Conservation (phyloP, 2,329 filamentous ascomycete species). For the Botrytis byssoidea region DNA sequence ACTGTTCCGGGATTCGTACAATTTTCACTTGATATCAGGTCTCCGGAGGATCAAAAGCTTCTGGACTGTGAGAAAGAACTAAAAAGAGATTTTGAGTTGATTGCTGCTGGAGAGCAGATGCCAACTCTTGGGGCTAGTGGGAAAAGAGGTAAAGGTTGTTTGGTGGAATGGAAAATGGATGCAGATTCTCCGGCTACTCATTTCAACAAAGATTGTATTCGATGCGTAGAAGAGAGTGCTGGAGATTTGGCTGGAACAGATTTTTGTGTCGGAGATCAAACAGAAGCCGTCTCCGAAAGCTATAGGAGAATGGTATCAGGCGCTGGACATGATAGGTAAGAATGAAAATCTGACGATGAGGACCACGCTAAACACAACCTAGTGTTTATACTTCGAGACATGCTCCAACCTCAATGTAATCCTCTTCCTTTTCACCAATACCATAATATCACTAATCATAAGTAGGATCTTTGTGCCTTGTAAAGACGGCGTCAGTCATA, state of each 20-base stretch:
- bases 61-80: constrained; percentile 57
- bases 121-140: constrained; percentile 46
- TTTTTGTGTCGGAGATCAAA: constrained; percentile 47
- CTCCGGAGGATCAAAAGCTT: constrained; percentile 55
- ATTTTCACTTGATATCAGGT: constrained; percentile 68
- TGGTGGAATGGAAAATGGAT: constrained; percentile 59
- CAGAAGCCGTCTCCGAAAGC: constrained; percentile 49
- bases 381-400: constrained; percentile 59
- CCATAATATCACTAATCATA: constrained; percentile 6
- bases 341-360: constrained; percentile 39
- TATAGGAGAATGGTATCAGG: constrained; percentile 57
- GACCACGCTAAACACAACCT: constrained; percentile 32
- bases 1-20: constrained; percentile 68
- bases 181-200: constrained; percentile 59
- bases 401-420: constrained; percentile 59
- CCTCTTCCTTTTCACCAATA: not conserved
- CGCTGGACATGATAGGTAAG: constrained; percentile 58
- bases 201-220: constrained; percentile 67
- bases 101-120: constrained; percentile 57
- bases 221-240: constrained; percentile 60
- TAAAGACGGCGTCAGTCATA: constrained; percentile 61
- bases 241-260: constrained; percentile 53
- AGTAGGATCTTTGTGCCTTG: constrained; percentile 60
- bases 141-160: constrained; percentile 50
- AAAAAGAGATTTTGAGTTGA: constrained; percentile 55